Evolutionary conservation across 208 protist species (phyloP).

Genomic region (Herpetomonas tarakana): DNA sequence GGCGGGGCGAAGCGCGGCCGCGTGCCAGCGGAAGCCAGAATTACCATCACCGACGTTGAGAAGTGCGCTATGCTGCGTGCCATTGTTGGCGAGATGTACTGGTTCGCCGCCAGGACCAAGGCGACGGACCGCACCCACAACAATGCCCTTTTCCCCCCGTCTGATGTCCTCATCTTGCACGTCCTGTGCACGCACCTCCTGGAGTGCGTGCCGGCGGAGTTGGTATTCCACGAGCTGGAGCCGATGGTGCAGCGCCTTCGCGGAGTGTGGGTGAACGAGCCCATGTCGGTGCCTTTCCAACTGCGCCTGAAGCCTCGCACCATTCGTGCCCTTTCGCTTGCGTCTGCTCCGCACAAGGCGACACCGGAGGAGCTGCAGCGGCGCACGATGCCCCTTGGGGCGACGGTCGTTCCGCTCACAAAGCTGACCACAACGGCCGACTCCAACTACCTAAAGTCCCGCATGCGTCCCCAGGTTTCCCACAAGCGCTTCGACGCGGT

Average conservation of each 20-base stretch:
- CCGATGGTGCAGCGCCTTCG: slow-evolving; percentile 45
- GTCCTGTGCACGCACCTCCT: slow-evolving; percentile 73
- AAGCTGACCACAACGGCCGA: slow-evolving; percentile 26
- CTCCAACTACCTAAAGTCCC: slow-evolving; percentile 31
- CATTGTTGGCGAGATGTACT: slow-evolving; percentile 79
- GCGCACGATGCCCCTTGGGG: not conserved
- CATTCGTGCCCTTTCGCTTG: slow-evolving; percentile 39
- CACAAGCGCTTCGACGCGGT: slow-evolving; percentile 41
- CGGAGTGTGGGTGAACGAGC: slow-evolving; percentile 67
- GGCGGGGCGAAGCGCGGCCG: slow-evolving; percentile 3
- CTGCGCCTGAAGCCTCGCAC: slow-evolving; percentile 56
- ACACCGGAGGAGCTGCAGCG: slow-evolving; percentile 4
- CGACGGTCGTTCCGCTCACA: slow-evolving; percentile 11
- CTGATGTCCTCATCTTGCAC: slow-evolving; percentile 85
- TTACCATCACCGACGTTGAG: no score
- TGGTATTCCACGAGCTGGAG: slow-evolving; percentile 54
- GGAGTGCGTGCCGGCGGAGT: slow-evolving; percentile 74
- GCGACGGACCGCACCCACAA: slow-evolving; percentile 86
- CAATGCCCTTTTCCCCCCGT: slow-evolving; percentile 88
- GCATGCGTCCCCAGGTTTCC: slow-evolving; percentile 52
- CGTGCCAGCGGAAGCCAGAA: no score
- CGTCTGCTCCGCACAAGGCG: not conserved
- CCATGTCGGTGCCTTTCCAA: slow-evolving; percentile 79
- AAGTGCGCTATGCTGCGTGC: slow-evolving; percentile 75
- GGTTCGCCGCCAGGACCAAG: slow-evolving; percentile 78